phyloP scores from a whole-genome alignment of 306 rosid genomes.

The Biancaea sappan region DNA sequence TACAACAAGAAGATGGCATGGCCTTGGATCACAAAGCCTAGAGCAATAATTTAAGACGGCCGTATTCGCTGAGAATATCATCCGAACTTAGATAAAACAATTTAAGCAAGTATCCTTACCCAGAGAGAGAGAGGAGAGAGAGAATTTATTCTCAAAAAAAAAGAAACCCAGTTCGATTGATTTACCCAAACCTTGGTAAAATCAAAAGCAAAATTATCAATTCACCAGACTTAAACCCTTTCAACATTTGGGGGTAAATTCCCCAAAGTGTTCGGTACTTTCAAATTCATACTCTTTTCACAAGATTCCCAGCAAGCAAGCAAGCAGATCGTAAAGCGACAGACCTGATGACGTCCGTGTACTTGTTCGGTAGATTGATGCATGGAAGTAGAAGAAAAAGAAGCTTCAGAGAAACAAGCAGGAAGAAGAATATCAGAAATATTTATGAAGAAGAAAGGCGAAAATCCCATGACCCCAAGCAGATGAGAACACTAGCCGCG shows the following conservation, averaged over 20 bases:
- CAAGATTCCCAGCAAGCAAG: not conserved
- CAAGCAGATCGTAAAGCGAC: conserved; percentile 9
- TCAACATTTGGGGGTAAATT: not conserved
- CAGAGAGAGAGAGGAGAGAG: not conserved
- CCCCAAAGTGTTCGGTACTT: not conserved
- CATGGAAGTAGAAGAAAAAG: not conserved
- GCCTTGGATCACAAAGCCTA: conserved; percentile 34
- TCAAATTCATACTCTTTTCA: not conserved
- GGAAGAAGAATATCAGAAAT: not conserved
- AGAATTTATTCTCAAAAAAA: conserved; percentile 14
- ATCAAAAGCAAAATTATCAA: conserved; percentile 12
- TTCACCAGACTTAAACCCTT: not conserved
- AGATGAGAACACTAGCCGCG: conserved; percentile 7
- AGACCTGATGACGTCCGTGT: not conserved
- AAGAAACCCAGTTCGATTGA: not conserved
- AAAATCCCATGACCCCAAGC: conserved; percentile 6
- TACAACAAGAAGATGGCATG: conserved; percentile 10
- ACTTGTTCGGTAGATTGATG: not conserved
- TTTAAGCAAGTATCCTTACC: conserved; percentile 34
- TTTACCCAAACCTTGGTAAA: conserved; percentile 24
- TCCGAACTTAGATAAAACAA: not conserved
- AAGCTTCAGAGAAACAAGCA: not conserved
- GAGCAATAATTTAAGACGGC: conserved; percentile 9
- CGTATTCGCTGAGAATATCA: too few species aligned
- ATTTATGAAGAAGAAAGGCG: not conserved